Evolutionary conservation across 2,329 filamentous ascomycete genomes (phyloP).

Genomic region (Pleoardoris graminearum): DNA sequence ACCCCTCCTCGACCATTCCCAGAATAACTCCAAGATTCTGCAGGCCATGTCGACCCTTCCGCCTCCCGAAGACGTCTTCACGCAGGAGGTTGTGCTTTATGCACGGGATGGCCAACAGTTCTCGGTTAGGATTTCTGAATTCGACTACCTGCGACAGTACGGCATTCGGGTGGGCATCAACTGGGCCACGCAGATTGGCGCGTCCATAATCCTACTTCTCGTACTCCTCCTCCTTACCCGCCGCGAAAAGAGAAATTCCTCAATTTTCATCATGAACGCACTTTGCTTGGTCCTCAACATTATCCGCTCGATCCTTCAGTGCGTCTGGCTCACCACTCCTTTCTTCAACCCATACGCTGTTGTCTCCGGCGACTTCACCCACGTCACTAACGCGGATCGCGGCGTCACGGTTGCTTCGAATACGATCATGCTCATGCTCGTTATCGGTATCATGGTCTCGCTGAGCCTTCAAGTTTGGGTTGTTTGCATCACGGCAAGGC

Average conservation of each 20-base stretch:
- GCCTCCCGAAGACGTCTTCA: slow-evolving; percentile 48
- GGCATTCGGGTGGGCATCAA: slow-evolving; percentile 60
- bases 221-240: slow-evolving; percentile 70
- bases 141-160: slow-evolving; percentile 55
- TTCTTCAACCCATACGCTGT: slow-evolving; percentile 65
- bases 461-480: slow-evolving; percentile 66
- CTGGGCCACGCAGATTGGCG: slow-evolving; percentile 72
- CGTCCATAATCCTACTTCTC: slow-evolving; percentile 65
- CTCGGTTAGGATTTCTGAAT: slow-evolving; percentile 45
- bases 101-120: slow-evolving; percentile 50
- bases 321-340: slow-evolving; percentile 63
- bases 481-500: slow-evolving; percentile 58
- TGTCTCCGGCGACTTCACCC: slow-evolving; percentile 59
- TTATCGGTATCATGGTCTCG: slow-evolving; percentile 60
- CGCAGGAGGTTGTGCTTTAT: slow-evolving; percentile 56
- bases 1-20: neutral
- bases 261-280: slow-evolving; percentile 68
- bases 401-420: slow-evolving; percentile 54
- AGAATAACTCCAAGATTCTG: neutral
- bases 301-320: slow-evolving; percentile 61
- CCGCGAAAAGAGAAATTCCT: slow-evolving; percentile 64
- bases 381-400: slow-evolving; percentile 52
- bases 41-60: slow-evolving; percentile 16
- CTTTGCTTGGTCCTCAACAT: slow-evolving; percentile 63
- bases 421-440: slow-evolving; percentile 57